phyloP scores from a whole-genome alignment of 768 basidiomycete species.

The Lactarius psammicola region DNA sequence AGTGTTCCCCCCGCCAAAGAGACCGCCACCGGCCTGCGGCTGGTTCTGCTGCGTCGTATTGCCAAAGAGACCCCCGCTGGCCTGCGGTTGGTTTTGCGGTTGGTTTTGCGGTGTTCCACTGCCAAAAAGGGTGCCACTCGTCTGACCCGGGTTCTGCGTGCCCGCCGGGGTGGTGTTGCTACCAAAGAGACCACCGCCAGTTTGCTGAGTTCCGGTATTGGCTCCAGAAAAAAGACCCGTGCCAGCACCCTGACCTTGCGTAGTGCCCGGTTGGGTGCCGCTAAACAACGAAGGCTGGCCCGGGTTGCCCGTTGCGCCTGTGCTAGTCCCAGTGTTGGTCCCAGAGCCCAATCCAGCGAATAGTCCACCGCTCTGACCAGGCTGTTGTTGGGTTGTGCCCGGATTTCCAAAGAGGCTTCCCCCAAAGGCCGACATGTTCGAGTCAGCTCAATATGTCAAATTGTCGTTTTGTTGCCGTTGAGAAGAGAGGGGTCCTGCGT shows the following conservation, averaged over 20 bases:
- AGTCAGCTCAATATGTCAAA: conserved; percentile 5
- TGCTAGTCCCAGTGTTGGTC: conserved; percentile 4
- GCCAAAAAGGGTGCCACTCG: conserved; percentile 17
- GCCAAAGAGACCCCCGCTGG: conserved; percentile 31
- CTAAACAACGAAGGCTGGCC: conserved; percentile 18
- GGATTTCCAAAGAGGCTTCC: conserved; percentile 28
- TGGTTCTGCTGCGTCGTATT: neutral
- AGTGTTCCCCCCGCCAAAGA: conserved; percentile 2
- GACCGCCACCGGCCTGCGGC: conserved; percentile 7
- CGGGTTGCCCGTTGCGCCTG: neutral
- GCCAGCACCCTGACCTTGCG: conserved; percentile 11
- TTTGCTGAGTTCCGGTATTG: conserved; percentile 17
- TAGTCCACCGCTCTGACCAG: conserved; percentile 30
- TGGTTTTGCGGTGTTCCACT: conserved; percentile 9
- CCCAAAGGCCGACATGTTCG: conserved; percentile 24
- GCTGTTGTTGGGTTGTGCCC: conserved; percentile 28
- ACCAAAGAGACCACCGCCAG: conserved; percentile 31
- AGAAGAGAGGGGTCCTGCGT: neutral
- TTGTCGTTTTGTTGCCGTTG: neutral
- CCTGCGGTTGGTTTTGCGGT: conserved; percentile 8
- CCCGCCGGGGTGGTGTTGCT: conserved; percentile 4
- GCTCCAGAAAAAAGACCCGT: conserved; percentile 10
- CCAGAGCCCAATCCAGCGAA: conserved; percentile 20
- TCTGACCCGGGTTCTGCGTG: conserved; percentile 3
- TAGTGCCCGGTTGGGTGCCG: conserved; percentile 13